Percentiles rank a stretch among this genome's conserved stretches.
phyloP scores from a whole-genome alignment of 1,139 yeast species.

The Blastobotrys apis region DNA sequence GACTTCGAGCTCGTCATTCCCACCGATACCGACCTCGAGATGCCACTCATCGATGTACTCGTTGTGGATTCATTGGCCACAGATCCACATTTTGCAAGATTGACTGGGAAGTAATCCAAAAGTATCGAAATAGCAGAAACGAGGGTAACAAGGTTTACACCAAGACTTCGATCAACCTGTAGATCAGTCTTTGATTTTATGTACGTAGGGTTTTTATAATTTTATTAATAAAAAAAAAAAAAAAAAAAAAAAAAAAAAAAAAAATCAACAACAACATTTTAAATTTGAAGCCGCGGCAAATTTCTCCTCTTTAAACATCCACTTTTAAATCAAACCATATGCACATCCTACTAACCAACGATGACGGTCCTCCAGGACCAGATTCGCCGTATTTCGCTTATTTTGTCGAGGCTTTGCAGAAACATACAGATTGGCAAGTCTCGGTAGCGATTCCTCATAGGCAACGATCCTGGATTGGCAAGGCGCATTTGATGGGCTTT shows the following conservation, averaged over 20 bases:
- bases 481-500: slow-evolving; percentile 91
- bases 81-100: slow-evolving; percentile 14
- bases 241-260: too few relatives aligned
- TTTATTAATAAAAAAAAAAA: too few relatives aligned
- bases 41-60: slow-evolving; percentile 15
- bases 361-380: slow-evolving; percentile 89
- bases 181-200: neutral
- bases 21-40: slow-evolving; percentile 15
- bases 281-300: neutral
- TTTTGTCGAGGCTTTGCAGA: slow-evolving; percentile 64
- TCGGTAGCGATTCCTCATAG: slow-evolving; percentile 71
- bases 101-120: slow-evolving; percentile 14
- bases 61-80: slow-evolving; percentile 16
- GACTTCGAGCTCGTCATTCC: slow-evolving; percentile 11
- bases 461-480: slow-evolving; percentile 88
- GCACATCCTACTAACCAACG: slow-evolving; percentile 53
- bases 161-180: slow-evolving; percentile 11
- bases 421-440: slow-evolving; percentile 74
- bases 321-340: neutral
- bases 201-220: neutral
- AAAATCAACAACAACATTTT: too few relatives aligned
- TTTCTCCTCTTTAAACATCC: neutral
- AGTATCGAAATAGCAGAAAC: slow-evolving; percentile 13
- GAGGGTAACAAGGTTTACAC: slow-evolving; percentile 11
- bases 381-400: slow-evolving; percentile 85